Evolutionary conservation across 2,329 filamentous ascomycete species (phyloP).

Genomic region (Hysterium pulicare): DNA sequence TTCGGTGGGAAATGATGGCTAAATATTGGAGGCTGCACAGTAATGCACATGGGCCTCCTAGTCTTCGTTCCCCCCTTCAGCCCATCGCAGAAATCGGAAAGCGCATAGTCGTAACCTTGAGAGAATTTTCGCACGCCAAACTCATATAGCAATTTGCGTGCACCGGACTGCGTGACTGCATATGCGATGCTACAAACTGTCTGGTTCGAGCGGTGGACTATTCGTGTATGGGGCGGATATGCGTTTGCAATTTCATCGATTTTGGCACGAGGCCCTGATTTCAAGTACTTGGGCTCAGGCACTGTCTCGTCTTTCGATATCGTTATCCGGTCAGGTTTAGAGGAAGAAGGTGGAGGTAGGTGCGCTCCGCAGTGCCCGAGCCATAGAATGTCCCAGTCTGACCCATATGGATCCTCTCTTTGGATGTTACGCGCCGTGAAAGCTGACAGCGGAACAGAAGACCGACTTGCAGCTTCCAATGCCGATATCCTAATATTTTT

Average conservation of each 20-base stretch:
- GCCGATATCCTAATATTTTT: constrained; percentile 6
- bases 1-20: constrained; percentile 15
- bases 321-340: constrained; percentile 16
- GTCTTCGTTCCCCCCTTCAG: constrained; percentile 1
- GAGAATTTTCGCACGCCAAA: constrained; percentile 23
- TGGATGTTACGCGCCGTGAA: constrained; percentile 4
- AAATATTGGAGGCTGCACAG: constrained; percentile 24
- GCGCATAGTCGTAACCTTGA: constrained; percentile 21
- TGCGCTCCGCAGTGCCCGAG: constrained; percentile 37
- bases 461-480: constrained; percentile 10
- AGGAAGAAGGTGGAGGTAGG: constrained; percentile 15
- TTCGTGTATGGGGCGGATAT: constrained; percentile 20
- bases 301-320: constrained; percentile 19
- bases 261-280: constrained; percentile 16
- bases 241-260: constrained; percentile 14
- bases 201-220: constrained; percentile 17
- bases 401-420: constrained; percentile 22
- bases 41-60: constrained; percentile 20
- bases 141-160: constrained; percentile 26
- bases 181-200: constrained; percentile 24
- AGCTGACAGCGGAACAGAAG: constrained; percentile 11
- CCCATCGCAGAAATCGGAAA: constrained; percentile 21
- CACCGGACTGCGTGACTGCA: constrained; percentile 23
- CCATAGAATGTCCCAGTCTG: constrained; percentile 39
- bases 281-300: constrained; percentile 16